Conservation (phyloP, 768 basidiomycete species). For the Tulasnella sp. region DNA sequence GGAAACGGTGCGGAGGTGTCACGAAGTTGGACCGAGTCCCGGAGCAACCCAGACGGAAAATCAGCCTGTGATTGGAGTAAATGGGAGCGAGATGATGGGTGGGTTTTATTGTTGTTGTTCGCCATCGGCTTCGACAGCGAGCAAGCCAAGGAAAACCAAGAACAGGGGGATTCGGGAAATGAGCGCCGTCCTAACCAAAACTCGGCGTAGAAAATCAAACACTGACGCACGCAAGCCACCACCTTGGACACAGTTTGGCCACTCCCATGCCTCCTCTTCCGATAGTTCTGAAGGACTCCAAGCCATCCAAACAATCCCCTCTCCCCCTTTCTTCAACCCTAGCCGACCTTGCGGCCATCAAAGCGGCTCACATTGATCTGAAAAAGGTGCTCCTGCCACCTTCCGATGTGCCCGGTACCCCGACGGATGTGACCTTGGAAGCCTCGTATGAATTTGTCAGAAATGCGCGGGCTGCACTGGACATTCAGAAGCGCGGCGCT, state of each 20-base stretch:
- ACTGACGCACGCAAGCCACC: no score
- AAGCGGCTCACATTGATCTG: slow-evolving; percentile 6
- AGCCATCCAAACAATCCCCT: slow-evolving; percentile 1
- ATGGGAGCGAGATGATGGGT: not conserved
- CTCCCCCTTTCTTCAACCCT: not conserved
- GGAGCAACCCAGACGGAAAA: slow-evolving; percentile 1
- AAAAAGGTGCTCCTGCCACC: not conserved
- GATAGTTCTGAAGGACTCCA: not conserved
- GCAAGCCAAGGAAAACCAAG: no score
- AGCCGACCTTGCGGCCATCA: slow-evolving; percentile 2
- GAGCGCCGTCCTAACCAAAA: no score
- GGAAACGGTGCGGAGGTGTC: slow-evolving; percentile 8
- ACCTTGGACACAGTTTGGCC: no score
- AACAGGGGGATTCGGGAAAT: no score
- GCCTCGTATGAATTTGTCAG: slow-evolving; percentile 12
- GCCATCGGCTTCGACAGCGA: no score
- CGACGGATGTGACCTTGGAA: not conserved
- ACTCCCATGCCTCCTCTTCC: no score
- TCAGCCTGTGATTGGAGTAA: not conserved
- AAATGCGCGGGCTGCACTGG: not conserved
- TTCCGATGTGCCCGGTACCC: not conserved
- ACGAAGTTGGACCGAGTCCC: not conserved
- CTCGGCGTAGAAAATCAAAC: no score
- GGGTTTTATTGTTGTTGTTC: no score
- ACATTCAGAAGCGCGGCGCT: not conserved